Percentiles rank a stretch among this genome's conserved stretches.
Conservation (phyloP, 768 basidiomycete species). For the Calvatia gigantea region DNA sequence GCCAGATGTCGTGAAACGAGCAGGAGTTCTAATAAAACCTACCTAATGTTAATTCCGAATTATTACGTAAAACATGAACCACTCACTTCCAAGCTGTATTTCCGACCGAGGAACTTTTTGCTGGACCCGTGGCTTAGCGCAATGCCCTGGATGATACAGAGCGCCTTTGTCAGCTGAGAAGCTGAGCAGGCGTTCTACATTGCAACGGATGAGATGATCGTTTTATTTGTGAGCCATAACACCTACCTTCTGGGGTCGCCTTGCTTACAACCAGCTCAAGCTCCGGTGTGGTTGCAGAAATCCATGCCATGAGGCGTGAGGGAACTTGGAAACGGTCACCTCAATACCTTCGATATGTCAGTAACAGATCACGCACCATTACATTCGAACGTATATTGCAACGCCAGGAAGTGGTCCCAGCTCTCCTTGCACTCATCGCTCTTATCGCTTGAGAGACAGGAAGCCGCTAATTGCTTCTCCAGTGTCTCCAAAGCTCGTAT, state of each 20-base stretch:
- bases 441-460: constrained; percentile 33
- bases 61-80: not conserved
- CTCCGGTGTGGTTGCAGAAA: constrained; percentile 43
- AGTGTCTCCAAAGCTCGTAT: constrained; percentile 52
- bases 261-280: constrained; percentile 50
- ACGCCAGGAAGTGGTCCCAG: constrained; percentile 51
- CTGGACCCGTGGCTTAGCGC: constrained; percentile 63
- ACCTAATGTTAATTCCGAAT: not conserved
- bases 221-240: constrained; percentile 7
- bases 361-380: constrained; percentile 51
- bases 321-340: constrained; percentile 46
- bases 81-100: constrained; percentile 63
- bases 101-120: constrained; percentile 68
- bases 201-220: constrained; percentile 6
- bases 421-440: constrained; percentile 36
- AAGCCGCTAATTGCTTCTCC: constrained; percentile 51
- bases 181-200: constrained; percentile 40
- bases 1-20: constrained; percentile 65
- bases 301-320: constrained; percentile 61
- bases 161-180: constrained; percentile 51
- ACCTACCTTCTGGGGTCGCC: constrained; percentile 38
- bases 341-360: not conserved
- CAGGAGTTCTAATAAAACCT: constrained; percentile 74
- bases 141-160: constrained; percentile 77
- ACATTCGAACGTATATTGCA: constrained; percentile 81